Base-by-base conservation (phyloP, 2,329 filamentous ascomycete genomes). In the Pseudogymnoascus sp. region DNA sequence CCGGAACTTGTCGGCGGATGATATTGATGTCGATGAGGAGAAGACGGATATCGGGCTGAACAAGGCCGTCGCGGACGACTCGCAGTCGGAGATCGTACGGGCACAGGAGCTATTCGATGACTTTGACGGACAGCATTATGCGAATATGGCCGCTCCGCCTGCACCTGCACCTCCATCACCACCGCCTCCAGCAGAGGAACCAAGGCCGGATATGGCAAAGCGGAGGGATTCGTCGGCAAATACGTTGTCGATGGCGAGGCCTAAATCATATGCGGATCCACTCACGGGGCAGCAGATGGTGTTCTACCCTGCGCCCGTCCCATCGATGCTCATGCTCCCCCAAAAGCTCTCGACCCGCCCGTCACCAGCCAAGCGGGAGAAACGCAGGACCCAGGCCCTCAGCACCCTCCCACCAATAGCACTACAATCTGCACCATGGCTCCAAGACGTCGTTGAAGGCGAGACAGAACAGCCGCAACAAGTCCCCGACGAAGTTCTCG, bases 271-370 rank as follows among this genome's bases (percentile, higher is more conserved):
- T 72, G 75, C 84, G 69, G 80, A 87, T 70, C 84, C 84, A 1
- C 78, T 81, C 25, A 87, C 87, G 1, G 88, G 85, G 4, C 85
- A 93, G 67, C 80, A 87, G 68, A 96, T 97, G 90, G 85, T 96
- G 8, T 97, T 88, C 75, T 99, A 99, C 73, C 94, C 94, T 12
- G 94, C 94, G 2, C 92, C 91, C 1, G 94, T 99, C 2, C 94
- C 94, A 2, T 87, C 89, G 65, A 92, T 96, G 87, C 82, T 99
- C 63, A 97, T 96, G 69, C 78, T 99, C 11, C 94, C 94, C 0
- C 91, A 92, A 49, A 90, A 91, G 69, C 78, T 97, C 60, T 96
- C 92, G 0, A 90, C 87, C 69, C 82, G 86, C 60, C 85, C 88
- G 7, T 83, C 88, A 61, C 77, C 83, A 2, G 76, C 80, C 8